Conservation (phyloP, 768 basidiomycete species). For the Phanerodontia chrysosporium region DNA sequence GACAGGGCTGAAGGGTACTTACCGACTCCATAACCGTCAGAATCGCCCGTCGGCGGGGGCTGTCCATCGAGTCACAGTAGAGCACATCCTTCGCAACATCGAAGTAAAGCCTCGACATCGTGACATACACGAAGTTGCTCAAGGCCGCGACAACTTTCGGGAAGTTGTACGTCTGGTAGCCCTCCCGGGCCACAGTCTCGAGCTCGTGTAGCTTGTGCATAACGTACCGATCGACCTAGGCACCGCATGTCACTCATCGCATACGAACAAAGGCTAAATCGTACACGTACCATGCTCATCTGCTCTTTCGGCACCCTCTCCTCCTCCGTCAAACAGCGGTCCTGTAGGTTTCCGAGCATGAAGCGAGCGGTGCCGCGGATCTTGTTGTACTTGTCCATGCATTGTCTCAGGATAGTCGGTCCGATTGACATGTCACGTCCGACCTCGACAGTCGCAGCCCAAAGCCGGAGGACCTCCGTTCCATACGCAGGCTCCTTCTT, state of each 20-base stretch:
- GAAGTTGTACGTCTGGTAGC: conserved; percentile 75
- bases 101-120: conserved; percentile 88
- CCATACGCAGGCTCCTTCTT: conserved; percentile 79
- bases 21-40: conserved; percentile 74
- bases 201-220: conserved; percentile 79
- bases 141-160: conserved; percentile 73
- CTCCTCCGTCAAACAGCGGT: conserved; percentile 24
- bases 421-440: conserved; percentile 87
- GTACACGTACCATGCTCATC: conserved; percentile 58
- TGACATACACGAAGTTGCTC: conserved; percentile 75
- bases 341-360: conserved; percentile 73
- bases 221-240: conserved; percentile 78
- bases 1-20: neutral
- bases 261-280: neutral
- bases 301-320: conserved; percentile 40
- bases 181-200: conserved; percentile 61
- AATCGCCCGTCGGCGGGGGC: conserved; percentile 55
- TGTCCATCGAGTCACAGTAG: conserved; percentile 61
- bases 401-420: conserved; percentile 67
- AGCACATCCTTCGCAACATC: conserved; percentile 88
- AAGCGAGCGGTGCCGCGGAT: conserved; percentile 85
- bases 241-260: neutral
- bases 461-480: conserved; percentile 80
- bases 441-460: conserved; percentile 90
- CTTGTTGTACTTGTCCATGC: conserved; percentile 73